phyloP scores from a whole-genome alignment of 345 rosid genomes.

The Salix viminalis region DNA sequence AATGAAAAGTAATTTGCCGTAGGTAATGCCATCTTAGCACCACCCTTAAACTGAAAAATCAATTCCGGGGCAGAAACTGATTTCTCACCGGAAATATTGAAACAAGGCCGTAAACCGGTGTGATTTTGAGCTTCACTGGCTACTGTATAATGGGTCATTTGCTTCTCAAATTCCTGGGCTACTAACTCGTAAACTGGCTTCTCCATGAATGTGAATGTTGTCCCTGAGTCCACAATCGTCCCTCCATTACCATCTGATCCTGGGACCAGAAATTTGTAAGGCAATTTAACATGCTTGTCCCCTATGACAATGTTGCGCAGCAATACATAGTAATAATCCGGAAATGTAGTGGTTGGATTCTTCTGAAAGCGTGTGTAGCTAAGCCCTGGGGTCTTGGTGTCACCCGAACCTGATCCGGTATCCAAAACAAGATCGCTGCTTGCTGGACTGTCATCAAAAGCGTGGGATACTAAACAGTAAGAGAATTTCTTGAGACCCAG shows the following conservation, averaged over 20 bases:
- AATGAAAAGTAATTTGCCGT: slow-evolving; percentile 51
- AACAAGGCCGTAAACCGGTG: slow-evolving; percentile 70
- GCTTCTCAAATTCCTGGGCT: slow-evolving; percentile 48
- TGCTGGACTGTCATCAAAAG: slow-evolving; percentile 52
- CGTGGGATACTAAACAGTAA: slow-evolving; percentile 68
- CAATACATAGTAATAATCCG: slow-evolving; percentile 54
- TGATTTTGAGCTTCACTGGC: slow-evolving; percentile 35
- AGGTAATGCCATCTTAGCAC: slow-evolving; percentile 70
- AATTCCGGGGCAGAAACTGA: slow-evolving; percentile 41
- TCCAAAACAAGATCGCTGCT: slow-evolving; percentile 59
- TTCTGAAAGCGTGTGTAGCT: slow-evolving; percentile 61
- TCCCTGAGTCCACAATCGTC: slow-evolving; percentile 80
- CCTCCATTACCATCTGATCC: slow-evolving; percentile 74
- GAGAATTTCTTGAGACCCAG: slow-evolving; percentile 64
- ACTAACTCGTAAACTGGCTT: slow-evolving; percentile 48
- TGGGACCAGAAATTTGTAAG: slow-evolving; percentile 51
- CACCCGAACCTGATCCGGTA: slow-evolving; percentile 35
- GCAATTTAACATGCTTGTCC: slow-evolving; percentile 44
- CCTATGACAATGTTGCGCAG: slow-evolving; percentile 67
- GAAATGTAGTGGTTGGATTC: slow-evolving; percentile 46
- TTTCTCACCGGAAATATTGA: slow-evolving; percentile 46
- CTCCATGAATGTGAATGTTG: slow-evolving; percentile 87
- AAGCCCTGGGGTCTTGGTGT: slow-evolving; percentile 41
- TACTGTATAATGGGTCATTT: slow-evolving; percentile 54
- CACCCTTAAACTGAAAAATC: slow-evolving; percentile 67